Evolutionary conservation across 371 early-diverging fungal species (phyloP), one percentile per base, ranked within the genome.

Genomic region (Actinomucor elegans): DNA sequence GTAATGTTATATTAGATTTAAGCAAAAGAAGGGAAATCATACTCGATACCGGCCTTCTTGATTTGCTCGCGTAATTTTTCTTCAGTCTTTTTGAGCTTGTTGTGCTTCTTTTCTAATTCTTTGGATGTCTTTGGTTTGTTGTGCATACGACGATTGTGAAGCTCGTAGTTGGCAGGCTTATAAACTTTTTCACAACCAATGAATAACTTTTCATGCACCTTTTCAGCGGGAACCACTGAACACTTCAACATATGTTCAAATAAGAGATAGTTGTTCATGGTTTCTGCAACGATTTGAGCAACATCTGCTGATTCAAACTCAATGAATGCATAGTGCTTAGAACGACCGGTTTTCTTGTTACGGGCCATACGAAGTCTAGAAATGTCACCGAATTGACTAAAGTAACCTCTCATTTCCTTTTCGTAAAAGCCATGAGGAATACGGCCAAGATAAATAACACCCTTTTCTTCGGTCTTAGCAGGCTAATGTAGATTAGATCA

Each of bases 341-440:
- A 90, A 26, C 63, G 59, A 15, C 94, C 95, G 10, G 97, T 95
- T 79, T 87, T 90, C 59, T 88, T 92, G 75, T 89, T 96, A 36
- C 96, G 83, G 27, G 92, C 86, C 38, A 96, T 59, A 45, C 92
- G 81, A 47, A 96, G 75, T 3, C 83, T 75, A n/a, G 77, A 71
- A 9, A 97, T 86, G 1, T 78, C 76, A 31, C 98, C 98, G 67
- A 97, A 97, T 66, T 97, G 97, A 21, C 75, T 60, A 75, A 97
- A 97, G 74, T 97, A 97, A 0, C 69, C 73, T 45, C 66, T 57
- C 93, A 97, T 93, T 66, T 94, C 87, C 14, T 85, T 69, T 67
- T 97, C 98, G 71, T 94, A 91, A 70, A 97, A 96, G n/a, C 95
- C 95, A 55, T 94, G 93, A 5, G 98, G 98, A 48, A 97, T 89